These are phyloP conservation scores for Sphaerulina vaccinii DNA, from an alignment of 2,329 filamentous ascomycete species.

Conservation along the genomic window DNA sequence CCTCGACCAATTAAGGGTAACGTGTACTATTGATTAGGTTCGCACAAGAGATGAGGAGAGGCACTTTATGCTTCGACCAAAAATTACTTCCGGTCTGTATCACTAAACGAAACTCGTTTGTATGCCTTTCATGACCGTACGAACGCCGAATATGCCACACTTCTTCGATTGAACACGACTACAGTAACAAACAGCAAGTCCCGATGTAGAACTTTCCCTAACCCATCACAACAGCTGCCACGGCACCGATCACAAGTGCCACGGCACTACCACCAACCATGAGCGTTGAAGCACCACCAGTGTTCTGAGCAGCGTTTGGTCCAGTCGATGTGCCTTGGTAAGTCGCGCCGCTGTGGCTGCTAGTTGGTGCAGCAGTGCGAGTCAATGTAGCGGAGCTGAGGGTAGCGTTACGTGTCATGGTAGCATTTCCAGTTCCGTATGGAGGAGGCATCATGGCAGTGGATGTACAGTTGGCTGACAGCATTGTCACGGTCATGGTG, in stretches of 20 bases:
- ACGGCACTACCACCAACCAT: conserved; percentile 38
- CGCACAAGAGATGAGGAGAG: no score
- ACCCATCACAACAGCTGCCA: conserved; percentile 41
- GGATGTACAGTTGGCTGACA: conserved; percentile 11
- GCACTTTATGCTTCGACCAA: no score
- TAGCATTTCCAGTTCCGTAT: conserved; percentile 25
- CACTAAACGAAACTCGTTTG: no score
- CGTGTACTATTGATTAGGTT: no score
- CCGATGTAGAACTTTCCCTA: conserved; percentile 5
- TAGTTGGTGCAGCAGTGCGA: conserved; percentile 12
- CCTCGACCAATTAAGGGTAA: no score
- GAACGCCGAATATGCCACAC: no score
- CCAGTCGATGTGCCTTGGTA: conserved; percentile 20
- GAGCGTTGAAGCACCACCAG: conserved; percentile 21
- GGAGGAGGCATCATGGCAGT: conserved; percentile 20
- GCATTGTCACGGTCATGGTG: neutral
- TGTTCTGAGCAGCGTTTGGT: conserved; percentile 12
- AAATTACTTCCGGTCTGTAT: no score
- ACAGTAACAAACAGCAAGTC: no score
- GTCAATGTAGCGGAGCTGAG: conserved; percentile 28
- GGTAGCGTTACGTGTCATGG: conserved; percentile 32
- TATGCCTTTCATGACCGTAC: no score
- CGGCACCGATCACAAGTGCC: conserved; percentile 43
- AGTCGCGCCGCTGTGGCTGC: conserved; percentile 15
- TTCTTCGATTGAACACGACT: no score